Base-by-base conservation (phyloP, 2,329 filamentous ascomycete species). In the Neofusicoccum ribis region DNA sequence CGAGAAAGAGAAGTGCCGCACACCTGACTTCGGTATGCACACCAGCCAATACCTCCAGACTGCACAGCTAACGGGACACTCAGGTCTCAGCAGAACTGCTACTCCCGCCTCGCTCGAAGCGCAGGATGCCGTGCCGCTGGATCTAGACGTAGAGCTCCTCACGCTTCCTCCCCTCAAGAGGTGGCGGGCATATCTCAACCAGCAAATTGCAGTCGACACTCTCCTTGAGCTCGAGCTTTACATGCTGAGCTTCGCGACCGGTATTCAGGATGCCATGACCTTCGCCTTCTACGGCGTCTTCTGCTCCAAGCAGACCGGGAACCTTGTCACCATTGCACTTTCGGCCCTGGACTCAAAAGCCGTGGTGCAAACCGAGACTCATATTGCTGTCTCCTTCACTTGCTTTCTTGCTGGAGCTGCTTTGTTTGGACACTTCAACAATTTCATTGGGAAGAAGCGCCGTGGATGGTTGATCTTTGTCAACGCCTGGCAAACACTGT, bases 221-320 rank as follows among this genome's bases (percentile, higher is more conserved):
- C 66, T 67, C 20, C 41, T 69, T 14, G 71, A 72, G 51, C 49
- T 60, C 6, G 70, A 74, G 66, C 68, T 74, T 15, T 69, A 73
- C 23, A 61, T 71, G 31, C 68, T 74, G 67, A 73, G 70, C 6
- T 60, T 73, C n/a, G 68, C 68, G 1, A 73, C 72, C 6, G 72
- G 71, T 27, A 65, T 69, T 12, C 68, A 73, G 15, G 72, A 74
- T 49, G 69, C 69, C 20, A 70, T 71, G 66, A 74, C 72, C n/a
- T 73, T 68, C 68, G 69, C 68, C 15, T 69, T 67, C 44, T 73
- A 72, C 64, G 65, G 65, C 47, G 68, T 73, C 37, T 74, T 73
- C 54, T 69, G 70, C 11, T 72, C 70, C 5, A 74, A 74, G 61
- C 70, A 71, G 23, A 74, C 72, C 1, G 71, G 72, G 31, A 66